Percentiles rank a stretch among this genome's conserved stretches.
phyloP scores from a whole-genome alignment of 257 asterid species.

The Voacanga thouarsii region DNA sequence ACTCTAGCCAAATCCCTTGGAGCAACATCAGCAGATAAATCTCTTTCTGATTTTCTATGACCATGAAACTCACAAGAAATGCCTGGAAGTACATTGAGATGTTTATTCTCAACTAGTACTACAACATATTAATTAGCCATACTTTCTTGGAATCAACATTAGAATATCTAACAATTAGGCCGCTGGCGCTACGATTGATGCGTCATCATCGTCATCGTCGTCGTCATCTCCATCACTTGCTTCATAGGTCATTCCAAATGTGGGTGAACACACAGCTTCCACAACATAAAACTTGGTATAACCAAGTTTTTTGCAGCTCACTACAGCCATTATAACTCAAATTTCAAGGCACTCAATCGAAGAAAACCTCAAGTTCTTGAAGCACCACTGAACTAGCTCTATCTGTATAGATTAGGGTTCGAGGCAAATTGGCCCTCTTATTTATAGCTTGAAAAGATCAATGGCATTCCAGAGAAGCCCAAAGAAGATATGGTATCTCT shows the following conservation, averaged over 20 bases:
- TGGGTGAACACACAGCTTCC: not conserved
- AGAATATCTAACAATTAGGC: conserved; percentile 10
- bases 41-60: no score
- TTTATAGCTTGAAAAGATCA: conserved; percentile 1
- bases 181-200: conserved; percentile 26
- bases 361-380: not conserved
- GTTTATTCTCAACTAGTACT: no score
- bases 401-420: not conserved
- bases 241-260: not conserved
- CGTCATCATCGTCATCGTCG: conserved; percentile 27
- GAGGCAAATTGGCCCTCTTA: not conserved
- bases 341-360: no score
- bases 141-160: not conserved
- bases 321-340: not conserved
- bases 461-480: not conserved
- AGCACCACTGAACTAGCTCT: no score
- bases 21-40: no score
- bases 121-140: no score
- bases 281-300: not conserved
- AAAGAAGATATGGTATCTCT: not conserved
- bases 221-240: conserved; percentile 20
- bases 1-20: not conserved
- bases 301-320: conserved; percentile 12
- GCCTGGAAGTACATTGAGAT: no score
- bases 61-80: no score